A percentile compares a stretch with the other conserved stretches of the same genome.
Conservation (phyloP, 352 stramenopile genomes). For the Globisporangium parvum region DNA sequence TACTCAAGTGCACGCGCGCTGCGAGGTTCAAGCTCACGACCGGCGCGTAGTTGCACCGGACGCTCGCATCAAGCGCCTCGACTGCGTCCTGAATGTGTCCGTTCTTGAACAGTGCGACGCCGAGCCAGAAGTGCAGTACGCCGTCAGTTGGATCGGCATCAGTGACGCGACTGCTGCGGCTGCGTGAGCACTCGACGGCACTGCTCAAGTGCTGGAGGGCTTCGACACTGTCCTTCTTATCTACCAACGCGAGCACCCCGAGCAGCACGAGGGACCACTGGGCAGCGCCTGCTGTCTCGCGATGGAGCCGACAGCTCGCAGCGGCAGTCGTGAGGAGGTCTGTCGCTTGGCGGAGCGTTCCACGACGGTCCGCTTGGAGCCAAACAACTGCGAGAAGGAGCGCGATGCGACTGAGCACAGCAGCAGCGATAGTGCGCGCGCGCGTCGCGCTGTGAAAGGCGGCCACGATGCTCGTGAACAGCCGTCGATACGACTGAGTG, state of each 20-base stretch:
- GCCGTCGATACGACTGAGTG: background rate
- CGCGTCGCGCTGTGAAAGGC: background rate
- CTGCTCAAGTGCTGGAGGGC: slow-evolving; percentile 15
- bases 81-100: slow-evolving; percentile 12
- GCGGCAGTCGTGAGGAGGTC: slow-evolving; percentile 4
- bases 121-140: slow-evolving; percentile 52
- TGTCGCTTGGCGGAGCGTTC: background rate
- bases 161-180: background rate
- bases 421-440: background rate
- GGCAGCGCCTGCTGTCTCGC: background rate
- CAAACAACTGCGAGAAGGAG: slow-evolving; percentile 6
- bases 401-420: slow-evolving; percentile 8
- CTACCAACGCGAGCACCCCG: slow-evolving; percentile 27
- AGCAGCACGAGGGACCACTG: slow-evolving; percentile 39
- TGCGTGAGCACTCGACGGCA: slow-evolving; percentile 7
- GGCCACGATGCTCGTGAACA: background rate
- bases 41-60: slow-evolving; percentile 42
- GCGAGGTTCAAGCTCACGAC: slow-evolving; percentile 47
- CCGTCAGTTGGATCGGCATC: slow-evolving; percentile 5
- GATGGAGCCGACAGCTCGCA: slow-evolving; percentile 1
- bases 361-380: background rate
- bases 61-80: slow-evolving; percentile 30
- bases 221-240: slow-evolving; percentile 12
- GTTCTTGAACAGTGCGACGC: slow-evolving; percentile 34
- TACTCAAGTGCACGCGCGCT: slow-evolving; percentile 31